Evolutionary conservation across 495 filamentous ascomycete genomes (phyloP).

Genomic region (Bacidia rubella): DNA sequence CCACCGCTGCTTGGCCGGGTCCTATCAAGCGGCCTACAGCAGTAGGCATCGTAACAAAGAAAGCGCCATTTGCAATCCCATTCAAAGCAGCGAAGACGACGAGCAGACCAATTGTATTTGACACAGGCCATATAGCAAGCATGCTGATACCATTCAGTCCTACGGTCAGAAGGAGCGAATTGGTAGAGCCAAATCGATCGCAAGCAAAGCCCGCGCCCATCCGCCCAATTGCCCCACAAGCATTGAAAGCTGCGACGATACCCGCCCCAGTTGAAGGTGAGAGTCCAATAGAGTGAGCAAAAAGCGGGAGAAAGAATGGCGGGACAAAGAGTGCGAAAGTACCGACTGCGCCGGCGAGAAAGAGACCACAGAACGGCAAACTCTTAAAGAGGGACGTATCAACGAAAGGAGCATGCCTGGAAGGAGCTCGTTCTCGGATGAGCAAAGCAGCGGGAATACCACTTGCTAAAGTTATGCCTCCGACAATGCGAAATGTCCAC

Average conservation of each 20-base stretch:
- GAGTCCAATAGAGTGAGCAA: slow-evolving; percentile 32
- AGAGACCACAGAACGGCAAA: slow-evolving; percentile 36
- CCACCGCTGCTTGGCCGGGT: slow-evolving; percentile 37
- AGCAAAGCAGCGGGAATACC: slow-evolving; percentile 44
- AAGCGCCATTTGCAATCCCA: slow-evolving; percentile 41
- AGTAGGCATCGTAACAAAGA: slow-evolving; percentile 48
- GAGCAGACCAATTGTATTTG: slow-evolving; percentile 36
- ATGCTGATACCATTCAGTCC: slow-evolving; percentile 39
- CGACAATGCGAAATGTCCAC: slow-evolving; percentile 43
- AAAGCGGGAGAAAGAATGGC: slow-evolving; percentile 44
- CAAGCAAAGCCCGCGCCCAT: slow-evolving; percentile 35
- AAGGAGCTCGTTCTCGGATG: slow-evolving; percentile 38
- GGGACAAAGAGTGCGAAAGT: slow-evolving; percentile 50
- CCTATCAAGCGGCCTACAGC: slow-evolving; percentile 46
- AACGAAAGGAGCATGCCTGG: slow-evolving; percentile 31
- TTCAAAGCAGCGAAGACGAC: slow-evolving; percentile 40
- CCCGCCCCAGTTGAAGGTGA: slow-evolving; percentile 36
- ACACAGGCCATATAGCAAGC: slow-evolving; percentile 44
- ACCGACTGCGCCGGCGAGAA: slow-evolving; percentile 40
- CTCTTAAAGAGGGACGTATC: slow-evolving; percentile 32
- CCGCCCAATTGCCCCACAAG: slow-evolving; percentile 38
- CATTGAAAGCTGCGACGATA: slow-evolving; percentile 43
- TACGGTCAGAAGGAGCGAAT: slow-evolving; percentile 34
- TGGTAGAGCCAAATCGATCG: slow-evolving; percentile 38
- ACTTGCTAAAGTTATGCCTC: slow-evolving; percentile 31